Base-by-base conservation (phyloP, 1,139 yeast genomes). In the Kazachstania sp. region DNA sequence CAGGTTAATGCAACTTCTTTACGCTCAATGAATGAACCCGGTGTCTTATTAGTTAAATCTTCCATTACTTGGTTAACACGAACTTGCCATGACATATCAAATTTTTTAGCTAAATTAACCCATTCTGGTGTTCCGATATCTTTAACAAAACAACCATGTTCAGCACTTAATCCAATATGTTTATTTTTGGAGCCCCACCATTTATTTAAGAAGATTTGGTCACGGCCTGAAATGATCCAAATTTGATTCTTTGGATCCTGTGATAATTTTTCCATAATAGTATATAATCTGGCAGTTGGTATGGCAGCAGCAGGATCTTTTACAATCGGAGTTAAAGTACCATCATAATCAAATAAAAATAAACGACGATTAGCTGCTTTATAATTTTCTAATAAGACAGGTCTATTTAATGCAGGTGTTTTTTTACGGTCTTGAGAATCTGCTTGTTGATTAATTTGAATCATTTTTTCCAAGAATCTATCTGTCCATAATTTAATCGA, bases 281-380 rank as follows among this genome's bases (percentile, higher is more conserved):
- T 68, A 52, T 79, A 74, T 45, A 92, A 71, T 55, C 84, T 75
- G 9, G 83, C 80, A 1, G 95, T 81, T 2, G 99, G 99, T 43
- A 92, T 85, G 1, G 98, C 98, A 0, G 98, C 97, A n/a, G 94
- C 88, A 1, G 99, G 99, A 58, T 92, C 97, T 38, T 81, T 77
- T 4, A 92, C 97, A 62, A 92, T 92, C 8, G 97, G 97, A 0
- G 97, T 86, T 57, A 92, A 73, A 0, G 99, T 92, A 29, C 99
- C 99, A 65, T 92, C 99, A 63, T 92, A 92, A 67, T 92, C 99
- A 69, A 94, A 90, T 57, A 92, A 68, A 58, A 92, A 88, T 51
- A 92, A 69, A 51, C 98, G 76, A 59, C 85, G 75, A 29, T 76
- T 54, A 1, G 97, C 79, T 18, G 67, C 58, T 42, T 74, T 65